Base-by-base conservation (phyloP, 164 flowering plant genomes). In the Chimonanthus praecox region DNA sequence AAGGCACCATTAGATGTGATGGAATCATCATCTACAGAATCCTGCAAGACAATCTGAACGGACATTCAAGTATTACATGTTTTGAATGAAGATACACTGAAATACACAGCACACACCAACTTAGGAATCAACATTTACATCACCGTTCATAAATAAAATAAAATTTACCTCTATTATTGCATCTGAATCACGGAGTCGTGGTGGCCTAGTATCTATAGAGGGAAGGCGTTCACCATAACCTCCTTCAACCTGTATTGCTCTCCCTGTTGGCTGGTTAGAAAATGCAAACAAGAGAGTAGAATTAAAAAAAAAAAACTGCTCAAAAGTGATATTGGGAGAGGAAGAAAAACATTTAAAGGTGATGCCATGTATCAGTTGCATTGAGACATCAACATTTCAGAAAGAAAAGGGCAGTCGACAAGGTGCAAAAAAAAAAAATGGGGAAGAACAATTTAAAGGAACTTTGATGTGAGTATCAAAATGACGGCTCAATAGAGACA, bases 91-190 rank as follows among this genome's bases (percentile, higher is more conserved):
- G 16, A 10, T 54, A 13, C 33, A 33, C 33, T 54, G 16, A 62
- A 54, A 47, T 68, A 47, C 47, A 65, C 44, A 18, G 48, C 16
- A 66, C 44, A 6, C 16, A 11, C 20, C 3, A 11, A 18, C 18
- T 15, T 48, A n/a, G 44, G 10, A 43, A 48, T n/a, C 46, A 68
- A 47, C 33, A 65, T 7, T 62, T 7, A 54, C 60, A 15, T 15
- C 60, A 54, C 15, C 8, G 1, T 7, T 15, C 15, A 7, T 2
- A 7, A 15, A 7, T 2, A 2, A 49, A 7, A 6, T 3, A 11
- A 50, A 47, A 6, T n/a, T 60, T 74, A 94, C 99, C 98, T 96
- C 98, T 68, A 96, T 96, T 47, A 96, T 86, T 71, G 92, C 90
- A 87, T 96, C 99, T 15, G 88, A 80, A 83, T 87, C 90, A 72